Percentiles rank a stretch among this genome's conserved stretches.
Evolutionary conservation across 257 asterid genomes (phyloP).

Genomic region (Cruciata laevipes): DNA sequence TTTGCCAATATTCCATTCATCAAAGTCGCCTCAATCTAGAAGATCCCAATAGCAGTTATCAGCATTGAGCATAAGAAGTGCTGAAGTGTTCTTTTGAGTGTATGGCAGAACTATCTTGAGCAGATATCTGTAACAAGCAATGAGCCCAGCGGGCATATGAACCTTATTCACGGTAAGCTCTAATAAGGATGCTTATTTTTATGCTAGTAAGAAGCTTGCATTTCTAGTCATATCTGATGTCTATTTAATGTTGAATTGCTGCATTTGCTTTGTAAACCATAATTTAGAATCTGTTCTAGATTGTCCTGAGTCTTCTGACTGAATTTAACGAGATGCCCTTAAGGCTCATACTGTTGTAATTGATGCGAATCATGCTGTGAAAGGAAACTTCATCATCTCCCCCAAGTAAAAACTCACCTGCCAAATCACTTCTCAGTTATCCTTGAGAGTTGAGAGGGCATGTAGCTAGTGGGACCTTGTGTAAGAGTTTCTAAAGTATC

Average conservation of each 20-base stretch:
- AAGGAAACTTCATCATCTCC: neutral
- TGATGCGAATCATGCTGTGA: neutral
- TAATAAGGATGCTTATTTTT: neutral
- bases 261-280: neutral
- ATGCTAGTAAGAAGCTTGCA: neutral
- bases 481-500: neutral
- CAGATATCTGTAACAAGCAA: constrained; percentile 58
- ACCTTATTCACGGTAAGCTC: neutral
- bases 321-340: neutral
- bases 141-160: constrained; percentile 31
- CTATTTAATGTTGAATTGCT: neutral
- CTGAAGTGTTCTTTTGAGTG: constrained; percentile 56
- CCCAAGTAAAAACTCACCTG: no score
- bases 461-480: no score
- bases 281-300: neutral
- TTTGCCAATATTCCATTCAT: constrained; percentile 59
- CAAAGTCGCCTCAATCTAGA: constrained; percentile 64
- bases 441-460: no score
- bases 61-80: constrained; percentile 59
- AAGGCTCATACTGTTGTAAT: neutral
- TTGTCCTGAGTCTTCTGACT: neutral
- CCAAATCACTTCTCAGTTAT: neutral
- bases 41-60: constrained; percentile 61
- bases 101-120: constrained; percentile 46
- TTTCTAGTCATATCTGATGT: neutral